Evolutionary conservation across 768 basidiomycete genomes (phyloP), one percentile per base, ranked within the genome.

Genomic region (Leucocoprinus birnbaumii): DNA sequence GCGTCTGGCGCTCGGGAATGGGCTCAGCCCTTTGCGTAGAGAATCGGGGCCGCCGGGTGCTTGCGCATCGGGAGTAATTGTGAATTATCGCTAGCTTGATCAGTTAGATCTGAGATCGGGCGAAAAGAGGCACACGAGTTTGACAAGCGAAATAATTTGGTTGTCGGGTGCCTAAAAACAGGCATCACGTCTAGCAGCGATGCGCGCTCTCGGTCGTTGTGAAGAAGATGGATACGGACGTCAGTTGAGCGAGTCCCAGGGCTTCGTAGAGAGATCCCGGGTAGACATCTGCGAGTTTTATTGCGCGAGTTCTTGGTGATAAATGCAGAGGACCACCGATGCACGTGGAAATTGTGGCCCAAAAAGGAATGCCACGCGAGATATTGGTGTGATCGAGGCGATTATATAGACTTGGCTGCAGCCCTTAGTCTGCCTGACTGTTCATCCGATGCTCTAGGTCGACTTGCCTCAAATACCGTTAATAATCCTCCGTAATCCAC

Each of bases 281-380:
- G 24, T n/a, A 18, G 35, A 21, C 13, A 34, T 43, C 47, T 41
- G 42, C 25, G n/a, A 26, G 9, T 37, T 21, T 57, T 52, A 24
- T 47, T 58, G 57, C 57, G 21, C 55, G 55, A 24, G 53, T 61
- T 27, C 19, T 1, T 10, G n/a, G n/a, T 41, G 40, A 41, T 41
- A 41, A 47, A 19, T 48, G 31, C 31, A 11, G 11, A 31, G 31
- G 34, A 27, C 37, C 31, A n/a, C 35, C 21, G 50, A 52, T 35
- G 10, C 51, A 44, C 51, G 51, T 43, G 51, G 42, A 41, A 26
- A 31, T 22, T 7, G 18, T 1, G 40, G 18, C 51, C 51, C 11
- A 26, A 44, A 52, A 52, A 44, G 51, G 51, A 52, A 51, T 51
- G 51, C 51, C 51, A 52, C 51, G 51, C 51, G 51, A 52, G 51